Evolutionary conservation across 2,329 filamentous ascomycete genomes (phyloP).

Genomic region (Colletotrichum falcatum): DNA sequence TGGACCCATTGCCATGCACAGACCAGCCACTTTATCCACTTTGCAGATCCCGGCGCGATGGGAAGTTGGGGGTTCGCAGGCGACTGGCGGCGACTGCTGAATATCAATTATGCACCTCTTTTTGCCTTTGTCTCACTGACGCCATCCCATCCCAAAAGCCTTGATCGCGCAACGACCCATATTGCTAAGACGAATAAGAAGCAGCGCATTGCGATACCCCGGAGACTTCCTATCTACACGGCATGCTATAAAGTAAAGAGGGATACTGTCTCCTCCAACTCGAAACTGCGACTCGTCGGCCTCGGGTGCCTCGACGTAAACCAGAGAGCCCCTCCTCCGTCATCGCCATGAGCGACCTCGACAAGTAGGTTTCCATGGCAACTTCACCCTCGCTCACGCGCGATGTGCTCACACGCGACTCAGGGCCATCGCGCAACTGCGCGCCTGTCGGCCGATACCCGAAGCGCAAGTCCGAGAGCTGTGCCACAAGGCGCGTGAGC

Average conservation of each 20-base stretch:
- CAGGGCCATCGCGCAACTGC: slow-evolving; percentile 94
- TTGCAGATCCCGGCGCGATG: slow-evolving; percentile 31
- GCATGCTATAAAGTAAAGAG: slow-evolving; percentile 7
- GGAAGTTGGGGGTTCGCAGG: slow-evolving; percentile 15
- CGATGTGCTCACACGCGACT: slow-evolving; percentile 30
- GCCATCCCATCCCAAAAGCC: slow-evolving; percentile 30
- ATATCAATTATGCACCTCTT: slow-evolving; percentile 30
- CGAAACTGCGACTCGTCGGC: slow-evolving; percentile 15
- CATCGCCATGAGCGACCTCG: slow-evolving; percentile 86
- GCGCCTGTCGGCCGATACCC: slow-evolving; percentile 95
- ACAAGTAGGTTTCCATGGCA: slow-evolving; percentile 71
- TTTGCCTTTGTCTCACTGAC: slow-evolving; percentile 23
- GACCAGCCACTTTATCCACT: background rate
- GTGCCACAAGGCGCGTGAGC: slow-evolving; percentile 95
- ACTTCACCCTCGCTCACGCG: background rate
- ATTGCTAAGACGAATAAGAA: slow-evolving; percentile 2
- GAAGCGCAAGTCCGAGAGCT: slow-evolving; percentile 95
- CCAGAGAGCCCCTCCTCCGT: slow-evolving; percentile 25
- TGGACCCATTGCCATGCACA: background rate
- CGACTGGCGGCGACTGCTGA: slow-evolving; percentile 13
- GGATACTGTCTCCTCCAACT: background rate
- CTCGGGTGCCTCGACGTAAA: slow-evolving; percentile 26
- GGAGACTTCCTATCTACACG: background rate
- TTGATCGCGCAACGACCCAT: slow-evolving; percentile 30
- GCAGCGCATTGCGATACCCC: slow-evolving; percentile 3